These are phyloP conservation scores for Sphaerulina populicola DNA, from an alignment of 2,329 filamentous ascomycete species.

Conservation along the genomic window DNA sequence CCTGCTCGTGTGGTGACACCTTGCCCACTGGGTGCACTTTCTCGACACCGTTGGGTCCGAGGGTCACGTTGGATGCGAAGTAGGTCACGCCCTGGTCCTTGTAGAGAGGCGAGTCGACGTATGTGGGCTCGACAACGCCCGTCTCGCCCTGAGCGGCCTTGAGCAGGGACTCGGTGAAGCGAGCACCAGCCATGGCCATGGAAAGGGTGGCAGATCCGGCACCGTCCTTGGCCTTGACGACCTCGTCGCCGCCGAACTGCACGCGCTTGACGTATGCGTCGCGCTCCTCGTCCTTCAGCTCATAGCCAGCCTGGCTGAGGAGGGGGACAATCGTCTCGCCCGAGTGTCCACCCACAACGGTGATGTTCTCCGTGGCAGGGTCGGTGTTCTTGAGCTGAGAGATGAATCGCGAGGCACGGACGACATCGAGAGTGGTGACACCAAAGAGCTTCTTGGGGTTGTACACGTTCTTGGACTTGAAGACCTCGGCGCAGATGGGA, in stretches of 20 bases:
- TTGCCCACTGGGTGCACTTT: conserved; percentile 84
- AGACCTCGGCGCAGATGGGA: conserved; percentile 92
- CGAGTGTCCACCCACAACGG: conserved; percentile 93
- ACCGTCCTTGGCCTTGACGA: conserved; percentile 97
- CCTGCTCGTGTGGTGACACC: conserved; percentile 77
- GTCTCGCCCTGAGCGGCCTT: conserved; percentile 88
- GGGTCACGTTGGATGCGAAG: conserved; percentile 92
- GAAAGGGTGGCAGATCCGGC: conserved; percentile 94
- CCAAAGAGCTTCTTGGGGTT: conserved; percentile 99
- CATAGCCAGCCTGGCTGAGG: conserved; percentile 87
- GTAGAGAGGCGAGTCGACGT: conserved; percentile 94
- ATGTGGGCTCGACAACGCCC: conserved; percentile 91
- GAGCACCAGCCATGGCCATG: conserved; percentile 92
- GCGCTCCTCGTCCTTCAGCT: conserved; percentile 67
- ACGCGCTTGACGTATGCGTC: conserved; percentile 82
- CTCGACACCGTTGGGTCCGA: conserved; percentile 92
- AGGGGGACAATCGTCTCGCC: conserved; percentile 97
- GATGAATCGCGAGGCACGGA: conserved; percentile 96
- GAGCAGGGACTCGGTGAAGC: conserved; percentile 83
- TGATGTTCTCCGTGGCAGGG: conserved; percentile 87
- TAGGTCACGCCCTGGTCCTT: conserved; percentile 97
- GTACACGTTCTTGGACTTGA: conserved; percentile 92
- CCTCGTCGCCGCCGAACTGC: conserved; percentile 98
- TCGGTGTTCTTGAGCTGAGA: conserved; percentile 85
- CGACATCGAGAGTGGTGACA: conserved; percentile 97